Evolutionary conservation across 78 protist species (phyloP), one percentile per base, ranked within the genome.

Genomic region (Cavenderia fasciculata): DNA sequence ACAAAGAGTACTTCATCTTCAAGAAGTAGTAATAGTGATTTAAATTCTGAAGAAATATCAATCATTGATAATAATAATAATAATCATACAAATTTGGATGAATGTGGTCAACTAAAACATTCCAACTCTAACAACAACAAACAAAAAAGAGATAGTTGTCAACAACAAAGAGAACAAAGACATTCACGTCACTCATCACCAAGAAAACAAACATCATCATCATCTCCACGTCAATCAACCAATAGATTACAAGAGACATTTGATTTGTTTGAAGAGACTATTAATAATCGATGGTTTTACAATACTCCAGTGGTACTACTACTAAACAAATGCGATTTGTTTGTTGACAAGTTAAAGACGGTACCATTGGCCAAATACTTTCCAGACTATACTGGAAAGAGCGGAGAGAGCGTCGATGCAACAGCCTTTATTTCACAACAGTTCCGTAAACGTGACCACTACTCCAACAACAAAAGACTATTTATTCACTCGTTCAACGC

Each of bases 281-380:
- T 79, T 11, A 79, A 79, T 66, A 65, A 66, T 66, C 47, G 54
- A 36, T 65, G 49, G 34, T 79, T 65, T 66, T 41, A 54, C 41
- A 62, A 57, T 61, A 84, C 92, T 8, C 40, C 92, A 16, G 85
- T 94, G 33, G 46, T 94, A 21, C 59, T 94, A 27, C 43, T 94
- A 70, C 33, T 94, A 7, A 95, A 88, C 71, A 94, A 95, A 72
- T 40, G 38, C 44, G 95, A 95, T 54, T 86, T 82, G 23, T 93
- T 94, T 27, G 46, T 31, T 19, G 85, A 95, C 46, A 94, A 95
- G 59, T 51, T 94, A 52, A 72, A 77, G 46, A 51, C 27, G 0
- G 63, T 31, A 25, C 49, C 62, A 21, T 66, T 65, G 6, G 19
- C 38, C 0, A 54, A 23, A 8, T 54, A 65, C 52, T 79, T 63